These are phyloP conservation scores for Aphanomyces stellatus DNA, from an alignment of 352 stramenopile species.

Conservation along the genomic window DNA sequence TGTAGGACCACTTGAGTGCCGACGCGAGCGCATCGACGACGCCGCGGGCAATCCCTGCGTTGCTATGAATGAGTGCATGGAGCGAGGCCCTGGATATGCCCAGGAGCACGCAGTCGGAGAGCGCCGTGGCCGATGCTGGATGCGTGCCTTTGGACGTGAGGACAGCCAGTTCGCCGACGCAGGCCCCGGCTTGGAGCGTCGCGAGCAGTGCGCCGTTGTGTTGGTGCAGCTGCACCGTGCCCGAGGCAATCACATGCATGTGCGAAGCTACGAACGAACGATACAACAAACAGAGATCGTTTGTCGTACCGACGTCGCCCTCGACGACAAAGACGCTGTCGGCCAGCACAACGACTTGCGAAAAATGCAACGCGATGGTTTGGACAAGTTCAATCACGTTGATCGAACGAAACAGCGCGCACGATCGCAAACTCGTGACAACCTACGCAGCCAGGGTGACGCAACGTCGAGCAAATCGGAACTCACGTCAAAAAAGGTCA, in stretches of 20 bases:
- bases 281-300: neutral
- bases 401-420: constrained; percentile 71
- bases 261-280: constrained; percentile 35
- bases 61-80: constrained; percentile 65
- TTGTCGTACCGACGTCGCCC: neutral
- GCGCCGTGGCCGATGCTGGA: constrained; percentile 60
- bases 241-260: constrained; percentile 69
- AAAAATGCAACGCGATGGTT: constrained; percentile 69
- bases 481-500: constrained; percentile 7
- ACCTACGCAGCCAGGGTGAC: constrained; percentile 35
- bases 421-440: constrained; percentile 67
- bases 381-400: constrained; percentile 70
- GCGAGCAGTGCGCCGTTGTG: constrained; percentile 44
- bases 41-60: constrained; percentile 52
- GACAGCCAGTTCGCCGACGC: constrained; percentile 65
- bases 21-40: constrained; percentile 75
- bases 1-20: constrained; percentile 64
- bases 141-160: constrained; percentile 59
- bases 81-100: constrained; percentile 59
- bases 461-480: constrained; percentile 6
- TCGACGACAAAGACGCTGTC: constrained; percentile 60
- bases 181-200: constrained; percentile 57
- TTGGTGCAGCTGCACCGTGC: constrained; percentile 73
- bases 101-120: constrained; percentile 58
- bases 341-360: constrained; percentile 36